A percentile compares a stretch with the other conserved stretches of the same genome.
Conservation (phyloP, 2,329 filamentous ascomycete species). For the Pestalotiopsis sp. region DNA sequence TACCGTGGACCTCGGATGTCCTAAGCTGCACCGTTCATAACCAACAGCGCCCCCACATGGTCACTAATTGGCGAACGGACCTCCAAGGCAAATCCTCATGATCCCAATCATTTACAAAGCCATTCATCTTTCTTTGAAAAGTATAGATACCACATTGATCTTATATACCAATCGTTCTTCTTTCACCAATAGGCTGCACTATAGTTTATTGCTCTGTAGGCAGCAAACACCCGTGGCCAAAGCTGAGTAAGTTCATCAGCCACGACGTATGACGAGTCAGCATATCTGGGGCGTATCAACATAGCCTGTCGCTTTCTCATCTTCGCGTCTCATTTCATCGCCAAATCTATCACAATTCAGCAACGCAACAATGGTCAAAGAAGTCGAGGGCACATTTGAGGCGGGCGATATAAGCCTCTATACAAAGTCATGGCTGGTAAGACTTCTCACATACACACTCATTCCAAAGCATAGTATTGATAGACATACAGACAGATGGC, state of each 20-base stretch:
- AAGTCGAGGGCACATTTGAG: slow-evolving; percentile 53
- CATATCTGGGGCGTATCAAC: background rate
- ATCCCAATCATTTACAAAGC: background rate
- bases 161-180: background rate
- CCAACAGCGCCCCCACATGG: background rate
- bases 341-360: background rate
- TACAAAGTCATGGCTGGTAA: slow-evolving; percentile 62
- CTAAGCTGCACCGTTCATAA: background rate
- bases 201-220: background rate
- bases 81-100: background rate
- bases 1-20: background rate
- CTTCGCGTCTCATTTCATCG: background rate
- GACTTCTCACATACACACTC: slow-evolving; percentile 4
- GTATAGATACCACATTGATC: background rate
- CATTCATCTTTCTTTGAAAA: background rate
- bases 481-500: slow-evolving; percentile 50
- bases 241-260: background rate
- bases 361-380: slow-evolving; percentile 38
- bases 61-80: slow-evolving; percentile 2
- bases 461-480: background rate
- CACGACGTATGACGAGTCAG: background rate
- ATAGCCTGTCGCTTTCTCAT: background rate
- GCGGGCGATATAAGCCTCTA: slow-evolving; percentile 49
- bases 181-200: background rate
- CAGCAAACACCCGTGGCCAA: background rate